Evolutionary conservation across 2,329 filamentous ascomycete genomes (phyloP), one percentile per base, ranked within the genome.

Genomic region (Alternaria infectoria): DNA sequence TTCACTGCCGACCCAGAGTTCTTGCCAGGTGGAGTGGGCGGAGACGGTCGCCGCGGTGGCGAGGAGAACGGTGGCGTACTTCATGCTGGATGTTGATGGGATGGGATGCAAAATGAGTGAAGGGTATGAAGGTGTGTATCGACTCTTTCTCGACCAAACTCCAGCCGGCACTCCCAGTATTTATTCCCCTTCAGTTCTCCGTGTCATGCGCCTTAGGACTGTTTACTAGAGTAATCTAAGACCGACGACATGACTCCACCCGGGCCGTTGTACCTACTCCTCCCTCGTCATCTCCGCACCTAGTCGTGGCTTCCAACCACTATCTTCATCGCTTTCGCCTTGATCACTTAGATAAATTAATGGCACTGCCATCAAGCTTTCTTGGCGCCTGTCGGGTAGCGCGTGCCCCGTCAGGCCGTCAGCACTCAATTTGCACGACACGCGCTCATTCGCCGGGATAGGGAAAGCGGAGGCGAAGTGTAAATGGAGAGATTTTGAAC

Each of bases 1-100:
- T 52, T 66, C 68, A 47, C 62, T 71, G 32, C 77, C 77, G 59
- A 79, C 76, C 78, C 78, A 80, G 4, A 80, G 67, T 32, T 80
- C 47, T 57, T 80, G 78, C 75, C 76, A 80, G 69, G 78, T 80
- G 3, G 78, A 76, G 70, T 80, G 78, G 15, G 77, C 77, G 21
- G 77, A 79, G 59, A 75, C 78, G 40, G 73, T 71, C 6, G 74
- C 74, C 55, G 69, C 75, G 12, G 76, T 65, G 43, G 78, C 77
- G 57, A 79, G 72, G 45, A 79, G 55, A 28, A 77, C 65, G 47
- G 77, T 46, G 54, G 70, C 65, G 50, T 75, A 64, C 73, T 77
- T 79, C 77, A 79, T 79, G 8, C 10, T 36, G 17, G 19, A 40
- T 2, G 47, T 47, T 9, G 9, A 15, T 8, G 30, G 43, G 23